Conservation (phyloP, 225 moss, liverwort and hornwort genomes). For the Pseudoscleropodium purum region DNA sequence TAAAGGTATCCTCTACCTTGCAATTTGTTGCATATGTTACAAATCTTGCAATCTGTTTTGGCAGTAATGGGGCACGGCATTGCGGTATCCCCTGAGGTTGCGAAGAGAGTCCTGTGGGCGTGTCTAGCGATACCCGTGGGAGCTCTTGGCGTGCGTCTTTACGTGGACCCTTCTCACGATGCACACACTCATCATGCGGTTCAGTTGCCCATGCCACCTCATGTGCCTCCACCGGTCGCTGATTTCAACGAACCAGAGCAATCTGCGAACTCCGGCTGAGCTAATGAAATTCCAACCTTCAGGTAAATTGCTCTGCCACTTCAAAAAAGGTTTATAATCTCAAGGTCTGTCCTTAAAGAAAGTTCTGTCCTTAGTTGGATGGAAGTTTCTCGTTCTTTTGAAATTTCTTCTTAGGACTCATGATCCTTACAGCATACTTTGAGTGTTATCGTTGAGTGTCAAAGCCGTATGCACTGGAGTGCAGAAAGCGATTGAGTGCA, state of each 20-base stretch:
- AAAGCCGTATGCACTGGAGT: not conserved
- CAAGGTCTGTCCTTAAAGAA: not conserved
- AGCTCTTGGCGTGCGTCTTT: slow-evolving; percentile 31
- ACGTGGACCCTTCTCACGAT: slow-evolving; percentile 28
- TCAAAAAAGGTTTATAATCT: not conserved
- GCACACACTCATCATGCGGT: slow-evolving; percentile 18
- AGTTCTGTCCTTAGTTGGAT: not conserved
- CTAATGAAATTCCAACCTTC: not conserved
- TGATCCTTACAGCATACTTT: not conserved
- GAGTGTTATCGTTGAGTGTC: not conserved
- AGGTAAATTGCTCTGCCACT: not conserved
- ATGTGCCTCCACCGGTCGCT: slow-evolving; percentile 38
- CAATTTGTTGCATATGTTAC: not conserved
- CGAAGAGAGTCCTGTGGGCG: slow-evolving; percentile 28
- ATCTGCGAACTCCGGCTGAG: slow-evolving; percentile 26
- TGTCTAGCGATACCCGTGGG: slow-evolving; percentile 32
- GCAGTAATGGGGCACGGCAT: slow-evolving; percentile 40
- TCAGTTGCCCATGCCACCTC: slow-evolving; percentile 41
- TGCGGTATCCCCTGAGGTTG: slow-evolving; percentile 33
- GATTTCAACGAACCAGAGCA: slow-evolving; percentile 24
- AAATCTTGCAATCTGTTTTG: not conserved
- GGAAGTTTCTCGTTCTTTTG: not conserved
- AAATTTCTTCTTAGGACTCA: not conserved
- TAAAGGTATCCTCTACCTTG: not conserved
- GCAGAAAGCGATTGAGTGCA: not conserved